Base-by-base conservation (phyloP, 2,329 filamentous ascomycete species). In the Epichloe scottii region DNA sequence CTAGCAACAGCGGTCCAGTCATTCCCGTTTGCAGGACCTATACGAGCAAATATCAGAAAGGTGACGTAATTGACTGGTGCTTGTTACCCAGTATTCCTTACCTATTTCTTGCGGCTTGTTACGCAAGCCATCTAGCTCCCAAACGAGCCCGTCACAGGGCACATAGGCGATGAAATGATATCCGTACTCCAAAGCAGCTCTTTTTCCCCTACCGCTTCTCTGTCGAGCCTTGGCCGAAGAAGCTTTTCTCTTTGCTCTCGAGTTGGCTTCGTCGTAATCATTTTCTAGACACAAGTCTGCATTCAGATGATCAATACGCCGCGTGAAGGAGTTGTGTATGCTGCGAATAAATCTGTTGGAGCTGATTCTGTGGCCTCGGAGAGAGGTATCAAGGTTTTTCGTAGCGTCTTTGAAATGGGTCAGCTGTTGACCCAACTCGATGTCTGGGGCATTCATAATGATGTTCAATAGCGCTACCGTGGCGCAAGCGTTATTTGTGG, bases 381-480 rank as follows among this genome's bases (percentile, higher is more conserved):
- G 73, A 6, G 85, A 76, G 2, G 90, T 85, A 15, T 78, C 77
- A 55, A 95, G 77, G 14, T 74, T 62, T 56, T 71, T 71, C 0
- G 90, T 95, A 38, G 81, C 79, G 0, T 81, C 70, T 59, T 87
- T 91, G 70, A 97, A 95, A 14, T 73, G 68, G 30, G 73, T 67
- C 1, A 97, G 75, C 53, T 83, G 74, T n/a, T 79, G 68, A 4
- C 89, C 89, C 5, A 96, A 75, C 11, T 81, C 69, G 3, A 89
- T 67, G 0, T 71, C 73, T 0, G 79, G 71, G 23, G 82, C 76
- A 62, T 97, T 97, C 79, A 95, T 94, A 62, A 95, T 72, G 54
- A 96, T 95, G 60, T 97, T 97, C 59, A 96, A 77, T 57, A 97
- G 74, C 3, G 93, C 89, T 44, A 96, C 81, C n/a, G 88, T 93